These are phyloP conservation scores for Eimeria brunetti DNA, from an alignment of 169 alveolate species.

Conservation along the genomic window DNA sequence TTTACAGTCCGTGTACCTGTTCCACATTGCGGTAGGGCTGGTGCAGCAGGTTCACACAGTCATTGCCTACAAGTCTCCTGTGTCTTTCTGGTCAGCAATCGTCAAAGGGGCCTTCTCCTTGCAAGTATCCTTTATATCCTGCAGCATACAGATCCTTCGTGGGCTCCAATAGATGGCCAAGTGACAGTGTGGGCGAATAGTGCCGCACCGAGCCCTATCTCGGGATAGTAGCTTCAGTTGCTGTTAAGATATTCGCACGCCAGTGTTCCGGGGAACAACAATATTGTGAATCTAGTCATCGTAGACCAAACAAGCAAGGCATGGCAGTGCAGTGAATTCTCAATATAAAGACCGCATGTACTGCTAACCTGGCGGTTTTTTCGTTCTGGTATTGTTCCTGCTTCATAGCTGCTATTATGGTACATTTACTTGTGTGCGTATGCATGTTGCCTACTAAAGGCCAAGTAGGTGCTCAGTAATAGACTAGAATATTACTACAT, in stretches of 20 bases:
- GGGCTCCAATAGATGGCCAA: neutral
- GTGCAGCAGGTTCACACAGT: neutral
- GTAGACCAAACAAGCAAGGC: neutral
- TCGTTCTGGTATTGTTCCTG: too few relatives aligned
- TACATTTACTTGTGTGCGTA: too few relatives aligned
- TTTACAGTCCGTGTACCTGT: neutral
- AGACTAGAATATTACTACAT: too few relatives aligned
- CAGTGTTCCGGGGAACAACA: neutral
- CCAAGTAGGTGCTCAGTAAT: too few relatives aligned
- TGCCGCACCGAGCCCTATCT: neutral
- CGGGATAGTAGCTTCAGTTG: neutral
- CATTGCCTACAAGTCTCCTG: neutral
- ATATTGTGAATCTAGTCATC: neutral
- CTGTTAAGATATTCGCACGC: too few relatives aligned
- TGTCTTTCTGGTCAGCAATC: neutral
- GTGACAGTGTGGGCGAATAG: neutral
- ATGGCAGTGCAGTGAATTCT: neutral
- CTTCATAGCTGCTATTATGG: too few relatives aligned
- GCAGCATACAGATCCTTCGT: neutral
- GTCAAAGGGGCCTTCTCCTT: neutral
- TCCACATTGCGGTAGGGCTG: neutral
- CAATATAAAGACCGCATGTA: too few relatives aligned
- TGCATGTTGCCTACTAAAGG: too few relatives aligned
- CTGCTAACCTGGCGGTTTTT: too few relatives aligned
- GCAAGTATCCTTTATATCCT: neutral